Evolutionary conservation across 2,329 filamentous ascomycete species (phyloP), one percentile per base, ranked within the genome.

Genomic region (Neobulgaria alba): DNA sequence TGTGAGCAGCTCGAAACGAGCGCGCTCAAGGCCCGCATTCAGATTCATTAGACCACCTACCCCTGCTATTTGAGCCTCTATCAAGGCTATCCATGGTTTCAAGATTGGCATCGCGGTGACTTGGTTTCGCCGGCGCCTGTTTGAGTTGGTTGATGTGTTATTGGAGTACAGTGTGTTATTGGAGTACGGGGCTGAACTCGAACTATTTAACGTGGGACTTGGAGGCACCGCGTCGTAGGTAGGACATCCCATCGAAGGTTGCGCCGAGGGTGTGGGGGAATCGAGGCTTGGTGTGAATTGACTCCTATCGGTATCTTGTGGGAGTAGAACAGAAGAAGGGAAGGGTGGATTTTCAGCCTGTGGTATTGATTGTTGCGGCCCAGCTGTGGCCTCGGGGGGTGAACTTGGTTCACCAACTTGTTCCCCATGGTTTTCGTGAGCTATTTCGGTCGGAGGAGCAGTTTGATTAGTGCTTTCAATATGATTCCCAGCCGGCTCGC

Each of bases 1-100:
- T 18, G 49, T 54, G 10, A 88, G 61, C 5, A 83, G 65, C n/a
- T 57, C 48, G 23, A 77, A 63, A 20, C 82, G 68, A 17, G 63
- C 63, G 33, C 56, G 52, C 44, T 74, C 73, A 2, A 69, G 53
- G 3, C 52, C 51, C 29, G 36, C 48, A 39, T 58, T 57, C 14
- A 51, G 47, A 36, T 44, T 58, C 36, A 38, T 31, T n/a, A 41
- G 7, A n/a, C 48, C 43, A 42, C 54, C 48, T 52, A 40, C 30
- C 14, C 38, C 33, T 20, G 48, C 46, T 29, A 57, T 45, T 36
- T 59, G 54, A 10, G 23, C 33, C 3, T 58, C 43, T 31, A 60
- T 55, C 16, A 56, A 8, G 14, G 39, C 29, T 10, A 57, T 10
- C 21, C 48, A 39, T 29, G 39, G 29, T 37, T 48, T 50, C 8